Base-by-base conservation (phyloP, 2,329 filamentous ascomycete genomes). In the Ceratocystis harringtonii region DNA sequence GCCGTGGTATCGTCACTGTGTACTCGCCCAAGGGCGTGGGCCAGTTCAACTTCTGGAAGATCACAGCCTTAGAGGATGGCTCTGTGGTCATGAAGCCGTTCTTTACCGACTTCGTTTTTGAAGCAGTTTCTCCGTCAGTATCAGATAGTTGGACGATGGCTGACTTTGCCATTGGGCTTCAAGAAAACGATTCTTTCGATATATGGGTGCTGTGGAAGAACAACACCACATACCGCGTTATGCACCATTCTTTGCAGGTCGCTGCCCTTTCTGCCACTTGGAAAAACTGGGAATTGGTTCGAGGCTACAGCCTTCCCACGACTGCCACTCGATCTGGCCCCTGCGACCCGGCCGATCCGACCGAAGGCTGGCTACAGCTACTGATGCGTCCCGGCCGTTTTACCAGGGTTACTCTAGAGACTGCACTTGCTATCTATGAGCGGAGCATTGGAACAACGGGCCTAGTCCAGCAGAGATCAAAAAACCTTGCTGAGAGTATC, bases 1-100 rank as follows among this genome's bases (percentile, higher is more conserved):
- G 82, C 17, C 78, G 78, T 64, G 77, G 80, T 48, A 73, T 84
- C 15, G 82, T 92, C 64, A 84, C 90, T 45, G 92, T 90, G 7
- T 96, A 91, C 74, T 96, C 92, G 10, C 92, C 94, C 0, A 84
- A 94, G 69, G 88, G 91, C 36, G 83, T 86, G 50, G 89, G 94
- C 44, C 87, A 92, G 72, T 97, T 99, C 80, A 97, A 96, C 74
- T 92, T 99, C 72, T 99, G 92, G 90, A 80, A 78, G 69, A 75
- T 84, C n/a, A 83, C 83, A 64, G 82, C 88, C 19, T 83, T 85
- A 69, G 83, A 86, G 64, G 81, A 81, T 70, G 80, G 87, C 70
- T 79, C 77, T 1, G 73, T 90, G 22, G 79, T 85, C 7, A 79
- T 95, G 15, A 81, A 84, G 68, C 90, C 95, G 70, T 77, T 90